These are phyloP conservation scores for Toxicodendron radicans DNA, from an alignment of 345 rosid genomes.

Conservation along the genomic window DNA sequence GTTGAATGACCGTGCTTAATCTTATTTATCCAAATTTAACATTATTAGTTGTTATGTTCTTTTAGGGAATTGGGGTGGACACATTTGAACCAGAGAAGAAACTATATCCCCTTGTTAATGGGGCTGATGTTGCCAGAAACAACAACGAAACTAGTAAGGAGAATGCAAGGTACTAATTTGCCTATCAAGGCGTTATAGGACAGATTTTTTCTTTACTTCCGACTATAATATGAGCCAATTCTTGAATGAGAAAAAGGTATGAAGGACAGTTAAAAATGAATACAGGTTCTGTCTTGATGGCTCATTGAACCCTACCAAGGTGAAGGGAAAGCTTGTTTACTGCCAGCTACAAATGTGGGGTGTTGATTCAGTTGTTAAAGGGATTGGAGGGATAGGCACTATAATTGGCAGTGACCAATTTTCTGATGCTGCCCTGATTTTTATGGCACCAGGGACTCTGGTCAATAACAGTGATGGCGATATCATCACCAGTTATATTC, in stretches of 20 bases:
- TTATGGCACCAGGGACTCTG: slow-evolving; percentile 75
- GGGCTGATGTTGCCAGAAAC: slow-evolving; percentile 58
- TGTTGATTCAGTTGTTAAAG: slow-evolving; percentile 64
- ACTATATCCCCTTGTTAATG: slow-evolving; percentile 64
- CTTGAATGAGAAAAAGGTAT: neutral
- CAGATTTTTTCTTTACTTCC: too few species aligned
- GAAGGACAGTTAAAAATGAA: neutral
- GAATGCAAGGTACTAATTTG: slow-evolving; percentile 44
- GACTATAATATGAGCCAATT: neutral
- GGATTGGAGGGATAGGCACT: slow-evolving; percentile 63
- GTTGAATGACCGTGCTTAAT: too few species aligned
- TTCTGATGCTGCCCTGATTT: slow-evolving; percentile 73
- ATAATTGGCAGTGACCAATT: slow-evolving; percentile 44
- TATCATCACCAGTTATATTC: slow-evolving; percentile 50
- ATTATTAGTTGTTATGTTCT: too few species aligned
- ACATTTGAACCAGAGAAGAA: slow-evolving; percentile 52
- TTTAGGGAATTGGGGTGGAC: slow-evolving; percentile 74
- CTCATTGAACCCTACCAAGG: slow-evolving; percentile 63
- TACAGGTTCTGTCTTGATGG: slow-evolving; percentile 58
- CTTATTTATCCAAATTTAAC: too few species aligned
- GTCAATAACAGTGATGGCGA: slow-evolving; percentile 55
- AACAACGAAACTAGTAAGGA: slow-evolving; percentile 19
- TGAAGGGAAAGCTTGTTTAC: slow-evolving; percentile 65
- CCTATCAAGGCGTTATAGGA: neutral
- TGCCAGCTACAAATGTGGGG: slow-evolving; percentile 52